Base-by-base conservation (phyloP, 148 eudicot species). In the Gaultheria prostrata region DNA sequence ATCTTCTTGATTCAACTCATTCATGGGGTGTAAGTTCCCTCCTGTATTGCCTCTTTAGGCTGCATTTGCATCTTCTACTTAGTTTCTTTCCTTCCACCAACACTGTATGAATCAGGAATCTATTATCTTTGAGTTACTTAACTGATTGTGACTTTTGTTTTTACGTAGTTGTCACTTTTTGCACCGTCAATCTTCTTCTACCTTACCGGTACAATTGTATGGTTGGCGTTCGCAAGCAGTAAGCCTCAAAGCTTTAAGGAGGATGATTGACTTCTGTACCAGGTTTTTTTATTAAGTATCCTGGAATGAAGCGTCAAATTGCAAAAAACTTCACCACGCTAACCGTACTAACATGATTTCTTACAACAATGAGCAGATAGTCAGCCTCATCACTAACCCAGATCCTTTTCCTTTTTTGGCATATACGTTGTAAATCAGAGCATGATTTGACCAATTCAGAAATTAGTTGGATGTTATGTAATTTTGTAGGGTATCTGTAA, bases 151-250 rank as follows among this genome's bases (percentile, higher is more conserved):
- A 20, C 18, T 28, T 59, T 39, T 28, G 26, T 5, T 53, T n/a
- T 57, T 43, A 21, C 87, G 82, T 86, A 97, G 99, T 69, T 90
- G 72, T 90, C 99, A 13, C 83, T 97, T 39, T 97, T 97, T 84
- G 93, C 91, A 57, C 99, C 99, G 43, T 97, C 99, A 6, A 95
- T 97, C 88, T 95, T 97, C 96, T 97, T 97, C 94, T 97, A 97
- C 89, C 90, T 97, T 84, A 94, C 98, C 8, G 99, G 99, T 30
- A 95, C 99, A 26, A 71, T 92, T 35, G 93, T 97, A 65, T 97
- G 99, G 99, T 86, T 97, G 89, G 87, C 89, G 46, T 92, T 91
- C 56, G 99, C 99, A 8, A 97, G 99, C 93, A 95, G 98, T 88
- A 90, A 94, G 83, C 99, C 99, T 71, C 98, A 94, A 85, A 89